These are phyloP conservation scores for Raphanus raphanistrum DNA, from an alignment of 345 rosid genomes.

Conservation along the genomic window DNA sequence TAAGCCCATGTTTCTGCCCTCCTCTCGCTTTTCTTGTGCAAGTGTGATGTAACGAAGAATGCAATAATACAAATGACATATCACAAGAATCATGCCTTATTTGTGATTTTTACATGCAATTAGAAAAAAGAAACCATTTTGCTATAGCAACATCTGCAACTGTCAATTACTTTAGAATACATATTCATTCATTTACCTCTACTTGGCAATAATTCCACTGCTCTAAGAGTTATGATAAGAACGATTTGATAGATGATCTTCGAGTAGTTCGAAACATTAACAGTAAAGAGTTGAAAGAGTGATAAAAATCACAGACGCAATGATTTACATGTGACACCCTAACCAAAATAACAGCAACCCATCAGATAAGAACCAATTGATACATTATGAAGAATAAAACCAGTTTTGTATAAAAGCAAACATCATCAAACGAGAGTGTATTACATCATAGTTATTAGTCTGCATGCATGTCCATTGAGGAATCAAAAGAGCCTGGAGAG, in stretches of 20 bases:
- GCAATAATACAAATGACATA: neutral
- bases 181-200: neutral
- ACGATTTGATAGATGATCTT: constrained; percentile 8
- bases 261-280: constrained; percentile 6
- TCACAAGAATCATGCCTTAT: neutral
- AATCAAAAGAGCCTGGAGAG: constrained; percentile 67
- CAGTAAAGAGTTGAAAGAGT: constrained; percentile 19
- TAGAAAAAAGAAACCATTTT: neutral
- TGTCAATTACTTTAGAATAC: neutral
- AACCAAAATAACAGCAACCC: constrained; percentile 21
- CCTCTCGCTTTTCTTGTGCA: neutral
- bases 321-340: constrained; percentile 34
- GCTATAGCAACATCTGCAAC: neutral
- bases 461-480: constrained; percentile 87
- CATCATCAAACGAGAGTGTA: constrained; percentile 21
- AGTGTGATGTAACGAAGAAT: neutral
- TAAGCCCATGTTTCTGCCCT: neutral
- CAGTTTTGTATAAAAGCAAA: constrained; percentile 25
- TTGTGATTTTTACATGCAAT: neutral
- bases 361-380: constrained; percentile 27
- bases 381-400: constrained; percentile 28
- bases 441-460: constrained; percentile 36
- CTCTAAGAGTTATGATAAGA: neutral
- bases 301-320: constrained; percentile 11
- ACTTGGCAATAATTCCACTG: neutral